Conservation (phyloP, 352 stramenopile species). For the Halophytophthora polymorphica region DNA sequence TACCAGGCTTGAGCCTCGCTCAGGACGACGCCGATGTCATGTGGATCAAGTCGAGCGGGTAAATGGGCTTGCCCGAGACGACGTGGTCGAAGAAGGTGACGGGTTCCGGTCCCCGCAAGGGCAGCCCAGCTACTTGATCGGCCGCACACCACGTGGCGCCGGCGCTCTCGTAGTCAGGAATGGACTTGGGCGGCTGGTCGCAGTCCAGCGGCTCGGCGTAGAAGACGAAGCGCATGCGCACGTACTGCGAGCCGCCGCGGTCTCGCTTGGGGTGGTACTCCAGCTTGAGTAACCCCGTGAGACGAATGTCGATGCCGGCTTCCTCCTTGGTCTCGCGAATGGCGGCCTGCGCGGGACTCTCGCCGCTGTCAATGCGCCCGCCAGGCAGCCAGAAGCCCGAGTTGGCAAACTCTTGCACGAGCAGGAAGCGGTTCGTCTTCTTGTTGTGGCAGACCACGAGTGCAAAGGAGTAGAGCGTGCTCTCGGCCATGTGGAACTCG, state of each 20-base stretch:
- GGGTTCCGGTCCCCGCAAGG: constrained; percentile 70
- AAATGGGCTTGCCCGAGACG: constrained; percentile 64
- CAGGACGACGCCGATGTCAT: constrained; percentile 44
- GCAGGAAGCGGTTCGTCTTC: constrained; percentile 78
- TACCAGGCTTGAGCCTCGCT: constrained; percentile 47
- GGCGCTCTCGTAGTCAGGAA: constrained; percentile 85
- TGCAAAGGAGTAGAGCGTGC: constrained; percentile 76
- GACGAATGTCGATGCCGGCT: constrained; percentile 73
- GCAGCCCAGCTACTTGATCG: constrained; percentile 65
- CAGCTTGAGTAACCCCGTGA: constrained; percentile 78
- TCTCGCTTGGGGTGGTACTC: constrained; percentile 86
- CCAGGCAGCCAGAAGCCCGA: constrained; percentile 83
- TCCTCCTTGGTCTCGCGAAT: constrained; percentile 88
- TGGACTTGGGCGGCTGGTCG: constrained; percentile 79
- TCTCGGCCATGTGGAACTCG: constrained; percentile 77
- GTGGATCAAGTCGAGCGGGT: constrained; percentile 71
- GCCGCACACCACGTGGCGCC: constrained; percentile 74
- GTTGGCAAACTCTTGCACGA: constrained; percentile 86
- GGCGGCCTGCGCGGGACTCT: constrained; percentile 69
- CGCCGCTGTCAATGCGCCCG: constrained; percentile 71
- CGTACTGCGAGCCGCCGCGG: constrained; percentile 60
- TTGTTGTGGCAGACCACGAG: constrained; percentile 84
- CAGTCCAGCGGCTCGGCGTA: constrained; percentile 75
- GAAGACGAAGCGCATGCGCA: constrained; percentile 87
- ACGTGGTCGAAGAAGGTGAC: constrained; percentile 76